Base-by-base conservation (phyloP, 2,329 filamentous ascomycete species). In the Dothidotthia symphoricarpi region DNA sequence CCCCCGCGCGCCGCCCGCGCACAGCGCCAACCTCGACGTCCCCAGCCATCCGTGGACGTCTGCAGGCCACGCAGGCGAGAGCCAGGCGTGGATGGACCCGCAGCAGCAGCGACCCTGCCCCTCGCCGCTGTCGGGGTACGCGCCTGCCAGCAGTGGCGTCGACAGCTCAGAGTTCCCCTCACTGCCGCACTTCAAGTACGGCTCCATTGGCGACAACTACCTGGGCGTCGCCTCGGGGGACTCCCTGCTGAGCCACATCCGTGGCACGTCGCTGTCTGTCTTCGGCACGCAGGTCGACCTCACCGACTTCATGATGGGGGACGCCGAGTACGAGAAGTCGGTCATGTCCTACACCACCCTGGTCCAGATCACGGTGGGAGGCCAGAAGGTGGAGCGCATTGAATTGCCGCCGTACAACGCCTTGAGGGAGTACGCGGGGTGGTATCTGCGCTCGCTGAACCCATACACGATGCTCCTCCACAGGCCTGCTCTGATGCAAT, bases 271-370 rank as follows among this genome's bases (percentile, higher is more conserved):
- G 7, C 71, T 93, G n/a, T 83, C 85, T 1, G 80, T 94, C 36
- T 79, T 93, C 28, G 88, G 87, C 24, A 85, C 85, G 51, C 83
- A 86, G 30, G 85, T 93, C 54, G 85, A 94, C 63, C 78, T 91
- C 28, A 81, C 84, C 10, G 80, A 83, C 29, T 88, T 87, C 55
- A 76, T 83, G 31, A 80, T 77, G 1, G 72, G 75, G 1, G 85
- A 88, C 43, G 74, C 80, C 61, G 82, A 86, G 13, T 69, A 79
- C 67, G 41, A 68, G 63, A 43, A 67, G 61, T 52, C 75, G 63
- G 59, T 70, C 66, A 85, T 86, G 59, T 90, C 86, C 0, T 80
- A 86, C 34, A 76, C 81, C 36, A 81, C 83, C 3, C 83, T 89
- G 49, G 61, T 88, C 24, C 80, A 82, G 41, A 82, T 85, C 3